These are phyloP conservation scores for Podospora pseudoanserina DNA, from an alignment of 495 filamentous ascomycete genomes.

Conservation along the genomic window DNA sequence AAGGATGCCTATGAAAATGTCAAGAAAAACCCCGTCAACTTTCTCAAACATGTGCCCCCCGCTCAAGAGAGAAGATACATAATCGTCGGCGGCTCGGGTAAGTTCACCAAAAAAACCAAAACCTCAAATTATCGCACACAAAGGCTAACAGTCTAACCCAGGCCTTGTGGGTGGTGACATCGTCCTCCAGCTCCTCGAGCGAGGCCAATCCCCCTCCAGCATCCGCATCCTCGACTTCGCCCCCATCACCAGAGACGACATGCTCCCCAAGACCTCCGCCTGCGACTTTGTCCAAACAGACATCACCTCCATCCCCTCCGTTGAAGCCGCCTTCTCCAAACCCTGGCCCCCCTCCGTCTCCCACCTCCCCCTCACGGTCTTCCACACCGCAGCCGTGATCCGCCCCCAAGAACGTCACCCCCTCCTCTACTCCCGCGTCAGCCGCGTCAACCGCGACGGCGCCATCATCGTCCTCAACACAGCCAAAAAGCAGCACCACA, in stretches of 20 bases:
- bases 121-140: not conserved
- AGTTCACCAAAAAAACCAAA: constrained; percentile 14
- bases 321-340: constrained; percentile 47
- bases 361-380: constrained; percentile 51
- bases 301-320: constrained; percentile 46
- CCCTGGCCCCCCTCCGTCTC: constrained; percentile 48
- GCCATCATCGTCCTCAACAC: constrained; percentile 55
- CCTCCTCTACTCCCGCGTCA: constrained; percentile 43
- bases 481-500: constrained; percentile 36
- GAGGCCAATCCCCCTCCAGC: constrained; percentile 50
- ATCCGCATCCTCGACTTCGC: constrained; percentile 55
- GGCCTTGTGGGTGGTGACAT: constrained; percentile 58
- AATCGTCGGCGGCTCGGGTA: constrained; percentile 55
- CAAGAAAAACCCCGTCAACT: constrained; percentile 44
- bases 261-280: constrained; percentile 34
- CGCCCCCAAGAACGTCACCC: constrained; percentile 46
- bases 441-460: constrained; percentile 57
- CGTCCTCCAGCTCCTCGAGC: constrained; percentile 50
- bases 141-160: constrained; percentile 16
- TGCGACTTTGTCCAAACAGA: constrained; percentile 51
- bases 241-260: constrained; percentile 39
- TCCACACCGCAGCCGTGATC: constrained; percentile 56
- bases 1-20: constrained; percentile 46
- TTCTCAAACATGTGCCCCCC: constrained; percentile 48
- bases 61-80: constrained; percentile 54